Base-by-base conservation (phyloP, 2,329 filamentous ascomycete species). In the Monilinia vaccinii-corymbosi region DNA sequence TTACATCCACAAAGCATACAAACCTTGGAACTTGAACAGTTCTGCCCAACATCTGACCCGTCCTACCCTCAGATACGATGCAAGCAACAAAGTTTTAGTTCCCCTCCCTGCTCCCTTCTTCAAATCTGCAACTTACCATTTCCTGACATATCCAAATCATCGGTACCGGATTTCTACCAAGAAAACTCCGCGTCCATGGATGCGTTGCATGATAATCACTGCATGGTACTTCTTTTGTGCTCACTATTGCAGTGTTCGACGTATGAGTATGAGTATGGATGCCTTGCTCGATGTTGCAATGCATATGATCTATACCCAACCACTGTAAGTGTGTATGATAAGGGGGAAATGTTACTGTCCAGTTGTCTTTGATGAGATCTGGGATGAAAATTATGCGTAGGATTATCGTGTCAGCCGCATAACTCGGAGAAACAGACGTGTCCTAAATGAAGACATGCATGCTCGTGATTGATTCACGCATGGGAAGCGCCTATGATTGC, bases 131-230 rank as follows among this genome's bases (percentile, higher is more conserved):
- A 42, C 23, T 16, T n/a, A 9, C 36, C 32, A 51, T 38, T 25
- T n/a, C 25, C 18, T 42, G 31, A 11, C 38, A 53, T 11, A 32
- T 56, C 53, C 53, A n/a, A 48, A 47, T 11, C 8, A 28, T 48
- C 53, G 42, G 53, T 56, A 56, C 42, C 53, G 31, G 53, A n/a
- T 56, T 13, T 34, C 32, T 25, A 56, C 40, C 25, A 36, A 16
- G 42, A 45, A 47, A 56, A 16, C 34, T 9, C 52, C 52, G 42
- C 47, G 36, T 56, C 21, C 16, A 56, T 56, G 40, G n/a, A 40
- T 42, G 38, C 7, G n/a, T n/a, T 14, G 51, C 38, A 44, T 53
- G 38, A 18, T 21, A 32, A 23, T 53, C 38, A 28, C 51, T 10
- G 4, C 34, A 36, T 36, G 13, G 34, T 14, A 32, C 40, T 42